These are phyloP conservation scores for Chlorella ohadii DNA, from an alignment of 139 green algal species.

Conservation along the genomic window DNA sequence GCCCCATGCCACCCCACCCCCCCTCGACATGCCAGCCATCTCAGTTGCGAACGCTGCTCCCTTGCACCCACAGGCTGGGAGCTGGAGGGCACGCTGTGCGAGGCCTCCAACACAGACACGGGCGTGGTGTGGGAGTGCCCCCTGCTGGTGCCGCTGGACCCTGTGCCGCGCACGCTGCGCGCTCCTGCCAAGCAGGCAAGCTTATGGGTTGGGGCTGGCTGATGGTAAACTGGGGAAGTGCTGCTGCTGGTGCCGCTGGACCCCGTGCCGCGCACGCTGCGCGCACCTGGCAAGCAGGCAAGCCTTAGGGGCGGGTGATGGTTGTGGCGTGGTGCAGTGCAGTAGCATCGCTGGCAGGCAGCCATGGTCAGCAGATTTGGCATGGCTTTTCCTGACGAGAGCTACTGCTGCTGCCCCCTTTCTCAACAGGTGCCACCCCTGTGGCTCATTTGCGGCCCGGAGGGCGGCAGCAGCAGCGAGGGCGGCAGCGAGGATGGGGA, in stretches of 20 bases:
- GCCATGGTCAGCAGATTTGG: no score
- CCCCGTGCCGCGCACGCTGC: not conserved
- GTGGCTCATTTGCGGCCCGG: not conserved
- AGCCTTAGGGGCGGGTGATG: not conserved
- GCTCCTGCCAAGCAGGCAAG: not conserved
- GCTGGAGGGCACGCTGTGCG: slow-evolving; percentile 63
- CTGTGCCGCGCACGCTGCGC: not conserved
- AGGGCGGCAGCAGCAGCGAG: not conserved
- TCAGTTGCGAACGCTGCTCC: no score
- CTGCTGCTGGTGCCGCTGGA: slow-evolving; percentile 51
- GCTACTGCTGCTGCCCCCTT: no score
- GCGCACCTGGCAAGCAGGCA: not conserved
- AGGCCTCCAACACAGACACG: slow-evolving; percentile 49
- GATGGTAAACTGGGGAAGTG: no score
- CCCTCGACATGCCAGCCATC: not conserved
- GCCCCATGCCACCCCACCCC: not conserved
- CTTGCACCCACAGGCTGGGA: slow-evolving; percentile 54
- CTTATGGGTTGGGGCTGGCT: not conserved
- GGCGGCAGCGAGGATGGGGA: not conserved
- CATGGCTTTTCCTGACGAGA: no score
- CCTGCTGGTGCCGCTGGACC: slow-evolving; percentile 58
- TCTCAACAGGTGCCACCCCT: not conserved
- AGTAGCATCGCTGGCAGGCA: no score
- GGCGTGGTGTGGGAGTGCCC: slow-evolving; percentile 79
- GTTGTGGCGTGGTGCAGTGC: not conserved